Evolutionary conservation across 164 flowering plant species (phyloP), one percentile per base, ranked within the genome.

Genomic region (Tetrastigma voinierianum): DNA sequence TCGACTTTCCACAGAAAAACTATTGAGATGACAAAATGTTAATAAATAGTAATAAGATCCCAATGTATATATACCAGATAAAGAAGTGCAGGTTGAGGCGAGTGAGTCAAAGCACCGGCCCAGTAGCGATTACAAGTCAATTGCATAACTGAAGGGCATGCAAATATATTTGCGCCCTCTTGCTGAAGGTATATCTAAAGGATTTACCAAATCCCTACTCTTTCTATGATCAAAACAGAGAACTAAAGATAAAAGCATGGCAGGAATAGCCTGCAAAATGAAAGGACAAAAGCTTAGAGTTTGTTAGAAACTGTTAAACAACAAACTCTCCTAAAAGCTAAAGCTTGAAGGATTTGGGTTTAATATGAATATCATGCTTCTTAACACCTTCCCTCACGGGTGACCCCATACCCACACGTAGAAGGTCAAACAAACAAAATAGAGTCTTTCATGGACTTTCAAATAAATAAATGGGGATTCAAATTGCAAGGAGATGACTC

Each of bases 11-110:
- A 25, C 6, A 25, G 6, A 7, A 25, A 25, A 25, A 25, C 8
- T 25, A 25, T 4, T 25, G n/a, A n/a, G n/a, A n/a, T n/a, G n/a
- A n/a, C n/a, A n/a, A n/a, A n/a, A n/a, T n/a, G 40, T 25, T 25
- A 25, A 20, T 44, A 61, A 61, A 46, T 20, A 10, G 7, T 2
- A 62, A 10, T 47, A 23, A 16, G n/a, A 17, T 51, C 1, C 2
- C 8, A 45, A 40, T 16, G 8, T 25, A 59, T 32, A 64, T 68
- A 54, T 84, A 95, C 99, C 96, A 95, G 86, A 80, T 89, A 95
- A 45, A 95, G 86, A 72, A 95, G 95, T n/a, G 99, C 97, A 45
- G 98, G 98, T 71, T 92, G 98, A 45, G 97, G 93, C 45, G 93
- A 77, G 58, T 77, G 97, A 58, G 90, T 90, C 79, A 95, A 81